phyloP scores from a whole-genome alignment of 2,329 filamentous ascomycete species.

The Apiospora kogelbergensis region DNA sequence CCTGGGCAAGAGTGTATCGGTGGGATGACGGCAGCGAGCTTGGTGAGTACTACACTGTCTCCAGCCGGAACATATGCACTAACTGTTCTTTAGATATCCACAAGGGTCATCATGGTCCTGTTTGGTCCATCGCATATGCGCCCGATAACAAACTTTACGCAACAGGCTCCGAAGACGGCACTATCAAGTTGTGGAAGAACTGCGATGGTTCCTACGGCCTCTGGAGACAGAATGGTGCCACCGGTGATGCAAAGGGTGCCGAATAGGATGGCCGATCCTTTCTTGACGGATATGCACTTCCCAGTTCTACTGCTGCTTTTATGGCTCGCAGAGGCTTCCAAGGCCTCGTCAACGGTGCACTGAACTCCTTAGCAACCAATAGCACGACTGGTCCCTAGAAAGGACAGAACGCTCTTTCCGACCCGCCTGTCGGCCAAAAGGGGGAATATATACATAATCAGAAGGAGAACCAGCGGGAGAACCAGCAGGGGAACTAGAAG shows the following conservation, averaged over 20 bases:
- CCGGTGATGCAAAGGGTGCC: constrained; percentile 29
- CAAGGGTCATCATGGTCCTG: constrained; percentile 95
- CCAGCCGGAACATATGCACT: neutral
- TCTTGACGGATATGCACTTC: constrained; percentile 9
- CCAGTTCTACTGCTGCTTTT: too few species aligned
- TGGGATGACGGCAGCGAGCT: constrained; percentile 82
- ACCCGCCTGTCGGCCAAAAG: neutral
- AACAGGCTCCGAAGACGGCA: constrained; percentile 95
- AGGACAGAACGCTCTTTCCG: neutral
- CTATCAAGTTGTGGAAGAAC: constrained; percentile 88
- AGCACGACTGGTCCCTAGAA: neutral
- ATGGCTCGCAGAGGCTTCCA: too few species aligned
- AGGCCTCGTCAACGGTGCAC: too few species aligned
- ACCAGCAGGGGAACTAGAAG: neutral
- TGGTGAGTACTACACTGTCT: constrained; percentile 45
- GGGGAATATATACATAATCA: too few species aligned
- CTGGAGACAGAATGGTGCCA: constrained; percentile 41
- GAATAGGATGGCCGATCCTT: constrained; percentile 36
- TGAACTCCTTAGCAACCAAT: neutral
- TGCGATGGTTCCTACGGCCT: constrained; percentile 65
- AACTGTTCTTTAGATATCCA: constrained; percentile 65
- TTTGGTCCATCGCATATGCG: constrained; percentile 94
- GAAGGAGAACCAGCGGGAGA: neutral
- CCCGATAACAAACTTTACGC: constrained; percentile 96
- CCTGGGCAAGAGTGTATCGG: constrained; percentile 94